A percentile compares a stretch with the other conserved stretches of the same genome.
These are phyloP conservation scores for Diutina sp. DNA, from an alignment of 1,139 yeast species.

Conservation along the genomic window DNA sequence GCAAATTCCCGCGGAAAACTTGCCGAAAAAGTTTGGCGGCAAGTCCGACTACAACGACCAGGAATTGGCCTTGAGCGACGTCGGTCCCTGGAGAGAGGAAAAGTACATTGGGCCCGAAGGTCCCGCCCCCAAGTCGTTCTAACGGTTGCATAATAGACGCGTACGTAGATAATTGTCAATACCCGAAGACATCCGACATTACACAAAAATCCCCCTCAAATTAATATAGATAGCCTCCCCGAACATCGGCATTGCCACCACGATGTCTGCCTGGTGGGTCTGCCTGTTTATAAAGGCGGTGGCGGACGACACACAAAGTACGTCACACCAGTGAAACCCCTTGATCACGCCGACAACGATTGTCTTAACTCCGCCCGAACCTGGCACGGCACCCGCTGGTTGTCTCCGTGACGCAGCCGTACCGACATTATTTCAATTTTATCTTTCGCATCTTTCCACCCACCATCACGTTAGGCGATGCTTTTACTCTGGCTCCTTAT, in stretches of 20 bases:
- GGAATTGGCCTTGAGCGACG: slow-evolving; percentile 76
- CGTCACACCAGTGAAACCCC: neutral
- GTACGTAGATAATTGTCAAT: neutral
- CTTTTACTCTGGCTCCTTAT: neutral
- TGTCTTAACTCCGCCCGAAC: neutral
- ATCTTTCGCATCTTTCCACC: neutral
- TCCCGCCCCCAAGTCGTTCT: slow-evolving; percentile 56
- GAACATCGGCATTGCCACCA: too few species aligned
- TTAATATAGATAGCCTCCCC: too few species aligned
- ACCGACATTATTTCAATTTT: too few species aligned
- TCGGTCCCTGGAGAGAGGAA: slow-evolving; percentile 96
- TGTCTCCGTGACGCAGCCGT: neutral
- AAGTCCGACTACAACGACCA: slow-evolving; percentile 46
- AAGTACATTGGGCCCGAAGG: slow-evolving; percentile 79
- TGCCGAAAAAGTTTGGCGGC: slow-evolving; percentile 90
- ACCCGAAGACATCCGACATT: neutral
- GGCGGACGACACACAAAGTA: too few species aligned
- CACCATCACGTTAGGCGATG: neutral
- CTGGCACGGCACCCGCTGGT: neutral
- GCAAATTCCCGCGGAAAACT: slow-evolving; percentile 87
- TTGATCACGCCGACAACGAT: neutral
- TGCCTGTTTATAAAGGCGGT: too few species aligned
- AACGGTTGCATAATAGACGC: neutral
- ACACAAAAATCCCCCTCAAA: neutral
- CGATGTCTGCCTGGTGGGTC: too few species aligned